Evolutionary conservation across 441 rosid species (phyloP), one percentile per base, ranked within the genome.

Genomic region (Capsella rubella): DNA sequence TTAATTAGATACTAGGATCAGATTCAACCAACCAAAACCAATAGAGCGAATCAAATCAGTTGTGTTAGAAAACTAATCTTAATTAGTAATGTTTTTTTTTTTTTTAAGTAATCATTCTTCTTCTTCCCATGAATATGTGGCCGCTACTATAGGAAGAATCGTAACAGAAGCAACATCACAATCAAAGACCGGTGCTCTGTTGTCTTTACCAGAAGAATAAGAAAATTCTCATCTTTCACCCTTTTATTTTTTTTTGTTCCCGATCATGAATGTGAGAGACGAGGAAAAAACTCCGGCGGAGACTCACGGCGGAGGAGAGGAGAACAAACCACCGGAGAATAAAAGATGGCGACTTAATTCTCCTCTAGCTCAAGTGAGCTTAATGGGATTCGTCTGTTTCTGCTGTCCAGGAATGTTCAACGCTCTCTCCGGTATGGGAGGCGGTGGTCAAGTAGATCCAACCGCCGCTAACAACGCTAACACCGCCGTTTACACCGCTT

Each of bases 381-480:
- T 92, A 18, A 90, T 94, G 35, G 99, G 97, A 1, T 69, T 94
- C 5, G 99, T 94, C 46, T 94, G 99, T 69, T 94, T 94, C 79
- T 94, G 99, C 69, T 94, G 97, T 49, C 99, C 99, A 0, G 97
- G 97, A 3, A 94, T 94, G 94, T 94, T 90, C 84, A 94, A 94
- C 65, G 99, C 99, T 42, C 87, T 94, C 69, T 85, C 92, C 45
- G 99, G 99, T 3, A 89, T 94, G 99, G 99, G 99, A 8, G 99
- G 94, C 1, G 97, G 95, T 0, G 99, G 97, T 27, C 99, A 94
- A 76, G 80, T 90, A 4, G 86, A 94, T 64, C 80, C 76, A 52
- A 88, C 91, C 25, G 99, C 92, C 15, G 84, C 93, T 50, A 85
- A 94, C 84, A 95, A 92, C 81, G 94, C 99, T 64, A 90, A 87